phyloP scores from a whole-genome alignment of 257 asterid species.

The Solanum arcanum region DNA sequence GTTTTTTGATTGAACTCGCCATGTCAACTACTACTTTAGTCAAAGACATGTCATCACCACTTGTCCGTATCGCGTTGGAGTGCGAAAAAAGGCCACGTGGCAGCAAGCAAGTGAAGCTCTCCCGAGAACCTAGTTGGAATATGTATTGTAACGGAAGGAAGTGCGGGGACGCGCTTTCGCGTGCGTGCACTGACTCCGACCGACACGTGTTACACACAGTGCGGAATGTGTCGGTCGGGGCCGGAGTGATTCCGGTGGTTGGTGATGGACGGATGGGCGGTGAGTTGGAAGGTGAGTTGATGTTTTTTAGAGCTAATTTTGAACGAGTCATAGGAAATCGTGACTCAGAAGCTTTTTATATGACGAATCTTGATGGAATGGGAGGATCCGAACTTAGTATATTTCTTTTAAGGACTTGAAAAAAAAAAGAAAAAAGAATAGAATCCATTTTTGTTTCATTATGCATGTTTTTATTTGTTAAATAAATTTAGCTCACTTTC shows the following conservation, averaged over 20 bases:
- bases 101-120: slow-evolving; percentile 22
- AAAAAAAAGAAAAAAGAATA: neutral
- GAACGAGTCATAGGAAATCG: slow-evolving; percentile 89
- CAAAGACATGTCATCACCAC: slow-evolving; percentile 76
- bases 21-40: slow-evolving; percentile 63
- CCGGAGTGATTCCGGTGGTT: slow-evolving; percentile 82
- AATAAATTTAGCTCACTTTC: neutral
- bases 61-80: slow-evolving; percentile 71
- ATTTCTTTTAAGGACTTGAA: slow-evolving; percentile 66
- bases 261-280: slow-evolving; percentile 40
- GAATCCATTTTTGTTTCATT: neutral
- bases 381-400: slow-evolving; percentile 91
- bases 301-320: slow-evolving; percentile 79
- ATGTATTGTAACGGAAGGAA: slow-evolving; percentile 89
- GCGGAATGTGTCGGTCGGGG: slow-evolving; percentile 70
- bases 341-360: slow-evolving; percentile 87
- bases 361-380: slow-evolving; percentile 83
- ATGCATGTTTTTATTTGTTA: neutral
- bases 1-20: slow-evolving; percentile 48
- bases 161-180: slow-evolving; percentile 59
- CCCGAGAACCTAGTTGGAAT: slow-evolving; percentile 60
- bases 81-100: slow-evolving; percentile 43
- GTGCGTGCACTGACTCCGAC: slow-evolving; percentile 50
- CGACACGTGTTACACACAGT: slow-evolving; percentile 69
- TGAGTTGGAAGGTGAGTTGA: slow-evolving; percentile 58